phyloP scores from a whole-genome alignment of 2,329 filamentous ascomycete species.

The Verticillium isaacii region DNA sequence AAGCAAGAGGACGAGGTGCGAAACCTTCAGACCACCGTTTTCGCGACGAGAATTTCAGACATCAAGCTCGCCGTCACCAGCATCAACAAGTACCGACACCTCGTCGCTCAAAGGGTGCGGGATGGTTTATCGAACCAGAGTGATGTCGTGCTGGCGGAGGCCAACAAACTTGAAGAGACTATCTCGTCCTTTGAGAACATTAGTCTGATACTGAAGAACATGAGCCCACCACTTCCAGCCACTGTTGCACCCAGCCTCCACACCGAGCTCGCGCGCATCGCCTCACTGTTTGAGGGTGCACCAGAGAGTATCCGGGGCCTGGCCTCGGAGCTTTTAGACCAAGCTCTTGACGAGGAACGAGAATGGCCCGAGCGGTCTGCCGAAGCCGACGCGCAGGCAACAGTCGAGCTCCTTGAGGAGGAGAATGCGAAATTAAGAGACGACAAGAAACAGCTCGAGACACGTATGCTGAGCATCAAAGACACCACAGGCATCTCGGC shows the following conservation, averaged over 20 bases:
- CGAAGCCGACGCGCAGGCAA: neutral
- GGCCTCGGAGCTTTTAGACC: neutral
- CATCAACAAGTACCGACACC: neutral
- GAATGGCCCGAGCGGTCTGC: neutral
- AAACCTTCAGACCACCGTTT: neutral
- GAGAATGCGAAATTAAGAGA: neutral
- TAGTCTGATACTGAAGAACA: neutral
- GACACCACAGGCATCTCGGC: neutral
- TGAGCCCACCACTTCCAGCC: neutral
- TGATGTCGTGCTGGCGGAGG: neutral
- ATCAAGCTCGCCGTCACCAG: neutral
- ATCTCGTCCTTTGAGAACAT: neutral
- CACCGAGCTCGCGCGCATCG: neutral
- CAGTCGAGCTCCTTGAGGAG: neutral
- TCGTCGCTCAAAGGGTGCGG: neutral
- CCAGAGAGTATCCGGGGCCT: neutral
- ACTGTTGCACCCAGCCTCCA: neutral
- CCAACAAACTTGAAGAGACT: neutral
- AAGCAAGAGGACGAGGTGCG: neutral
- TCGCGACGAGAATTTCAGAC: neutral
- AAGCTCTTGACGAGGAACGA: neutral
- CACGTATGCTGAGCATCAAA: neutral
- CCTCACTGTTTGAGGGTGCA: neutral
- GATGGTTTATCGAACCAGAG: neutral
- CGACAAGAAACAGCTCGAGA: neutral